Percentiles rank a stretch among this genome's conserved stretches.
phyloP scores from a whole-genome alignment of 805 yeast genomes.

The Ogataea minuta region DNA sequence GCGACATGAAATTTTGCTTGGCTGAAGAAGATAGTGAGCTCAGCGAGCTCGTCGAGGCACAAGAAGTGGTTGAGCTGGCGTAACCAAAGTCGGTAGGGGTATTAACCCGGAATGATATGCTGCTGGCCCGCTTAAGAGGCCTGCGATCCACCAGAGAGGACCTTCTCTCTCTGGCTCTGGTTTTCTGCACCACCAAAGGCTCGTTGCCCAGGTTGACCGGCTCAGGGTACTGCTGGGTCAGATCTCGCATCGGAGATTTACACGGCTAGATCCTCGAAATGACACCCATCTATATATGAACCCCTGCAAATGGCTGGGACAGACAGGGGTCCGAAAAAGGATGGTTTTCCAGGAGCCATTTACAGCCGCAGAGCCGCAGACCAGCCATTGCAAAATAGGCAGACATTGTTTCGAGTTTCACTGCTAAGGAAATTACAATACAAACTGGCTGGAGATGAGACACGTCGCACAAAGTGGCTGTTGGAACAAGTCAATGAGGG shows the following conservation, averaged over 20 bases:
- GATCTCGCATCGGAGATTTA: conserved; percentile 9
- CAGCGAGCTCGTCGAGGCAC: conserved; percentile 12
- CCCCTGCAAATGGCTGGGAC: conserved; percentile 11
- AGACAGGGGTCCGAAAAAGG: conserved; percentile 5
- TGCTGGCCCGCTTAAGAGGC: conserved; percentile 31
- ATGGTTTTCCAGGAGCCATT: conserved; percentile 4
- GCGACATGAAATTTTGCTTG: conserved; percentile 14
- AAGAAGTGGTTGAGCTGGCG: neutral
- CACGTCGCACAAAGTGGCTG: too few species aligned
- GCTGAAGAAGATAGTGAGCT: conserved; percentile 19
- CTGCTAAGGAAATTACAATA: too few species aligned
- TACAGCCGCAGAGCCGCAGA: conserved; percentile 11
- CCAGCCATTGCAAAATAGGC: conserved; percentile 8
- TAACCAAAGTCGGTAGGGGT: conserved; percentile 13
- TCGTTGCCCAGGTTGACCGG: conserved; percentile 11
- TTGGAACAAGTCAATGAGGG: too few species aligned
- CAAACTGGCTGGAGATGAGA: too few species aligned
- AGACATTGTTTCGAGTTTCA: too few species aligned
- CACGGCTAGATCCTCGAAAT: neutral
- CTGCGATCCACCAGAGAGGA: conserved; percentile 19
- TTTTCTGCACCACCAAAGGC: conserved; percentile 4
- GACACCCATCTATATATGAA: conserved; percentile 3
- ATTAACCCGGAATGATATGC: conserved; percentile 24
- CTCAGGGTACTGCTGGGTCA: conserved; percentile 3
- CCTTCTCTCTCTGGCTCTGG: conserved; percentile 12